A percentile compares a stretch with the other conserved stretches of the same genome.
phyloP scores from a whole-genome alignment of 345 rosid species.

The Salix koriyanagi region DNA sequence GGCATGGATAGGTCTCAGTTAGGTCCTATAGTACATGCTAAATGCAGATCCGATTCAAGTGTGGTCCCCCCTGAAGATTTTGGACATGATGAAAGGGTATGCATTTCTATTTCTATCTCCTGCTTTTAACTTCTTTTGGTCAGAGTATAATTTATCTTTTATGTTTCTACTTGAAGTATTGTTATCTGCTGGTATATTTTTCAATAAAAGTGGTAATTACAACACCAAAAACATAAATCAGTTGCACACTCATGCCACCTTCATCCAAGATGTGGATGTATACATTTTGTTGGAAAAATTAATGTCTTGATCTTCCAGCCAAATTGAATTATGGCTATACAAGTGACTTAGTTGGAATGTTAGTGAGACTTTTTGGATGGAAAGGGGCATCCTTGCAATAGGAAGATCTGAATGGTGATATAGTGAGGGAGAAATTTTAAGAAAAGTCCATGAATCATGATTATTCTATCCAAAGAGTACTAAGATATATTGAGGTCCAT shows the following conservation, averaged over 20 bases:
- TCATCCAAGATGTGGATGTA: neutral
- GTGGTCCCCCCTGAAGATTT: slow-evolving; percentile 46
- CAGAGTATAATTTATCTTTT: neutral
- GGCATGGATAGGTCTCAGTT: slow-evolving; percentile 74
- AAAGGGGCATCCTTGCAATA: no score
- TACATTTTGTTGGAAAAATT: neutral
- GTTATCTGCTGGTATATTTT: neutral
- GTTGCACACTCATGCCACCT: neutral
- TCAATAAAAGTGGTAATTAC: neutral
- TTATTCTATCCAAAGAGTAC: no score
- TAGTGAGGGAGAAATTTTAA: no score
- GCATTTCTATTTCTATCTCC: slow-evolving; percentile 16
- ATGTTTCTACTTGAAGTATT: neutral
- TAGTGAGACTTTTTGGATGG: no score
- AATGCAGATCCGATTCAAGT: slow-evolving; percentile 88
- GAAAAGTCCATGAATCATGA: no score
- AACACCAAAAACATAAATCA: neutral
- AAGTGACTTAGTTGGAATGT: neutral
- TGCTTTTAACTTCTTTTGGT: neutral
- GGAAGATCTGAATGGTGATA: no score
- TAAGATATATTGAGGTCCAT: no score
- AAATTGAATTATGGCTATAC: neutral
- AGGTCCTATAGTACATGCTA: slow-evolving; percentile 98
- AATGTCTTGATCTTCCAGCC: neutral
- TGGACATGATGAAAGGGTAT: slow-evolving; percentile 53